phyloP scores from a whole-genome alignment of 139 green algal genomes.

The Raphidocelis subcapitata region DNA sequence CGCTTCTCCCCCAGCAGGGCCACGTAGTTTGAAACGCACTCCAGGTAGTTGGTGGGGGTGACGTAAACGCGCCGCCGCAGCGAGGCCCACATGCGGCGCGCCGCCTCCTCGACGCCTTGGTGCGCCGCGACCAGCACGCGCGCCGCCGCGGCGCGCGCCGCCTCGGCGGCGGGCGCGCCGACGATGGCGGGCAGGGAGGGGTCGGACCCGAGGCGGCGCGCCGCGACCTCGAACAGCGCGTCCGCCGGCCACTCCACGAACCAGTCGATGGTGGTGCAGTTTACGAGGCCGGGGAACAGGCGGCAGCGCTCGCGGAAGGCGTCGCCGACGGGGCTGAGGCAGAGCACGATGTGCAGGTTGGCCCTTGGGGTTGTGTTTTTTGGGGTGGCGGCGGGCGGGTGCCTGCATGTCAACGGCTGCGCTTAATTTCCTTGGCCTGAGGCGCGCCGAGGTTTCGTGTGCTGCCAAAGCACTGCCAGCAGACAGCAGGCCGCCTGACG shows the following conservation, averaged over 20 bases:
- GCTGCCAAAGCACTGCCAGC: no score
- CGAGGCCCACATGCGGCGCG: slow-evolving; percentile 44
- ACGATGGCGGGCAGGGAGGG: no score
- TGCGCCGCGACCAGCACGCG: slow-evolving; percentile 86
- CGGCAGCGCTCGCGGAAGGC: slow-evolving; percentile 81
- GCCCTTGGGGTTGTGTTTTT: slow-evolving; percentile 50
- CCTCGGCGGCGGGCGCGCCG: slow-evolving; percentile 31
- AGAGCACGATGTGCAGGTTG: slow-evolving; percentile 89
- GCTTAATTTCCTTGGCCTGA: no score
- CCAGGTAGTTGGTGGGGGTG: slow-evolving; percentile 92
- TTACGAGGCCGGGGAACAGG: slow-evolving; percentile 87
- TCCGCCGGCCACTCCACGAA: slow-evolving; percentile 86
- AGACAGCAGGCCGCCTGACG: no score
- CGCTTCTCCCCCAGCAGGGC: slow-evolving; percentile 63
- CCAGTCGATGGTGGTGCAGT: slow-evolving; percentile 75
- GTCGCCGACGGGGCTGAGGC: slow-evolving; percentile 86
- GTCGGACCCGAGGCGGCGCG: slow-evolving; percentile 69
- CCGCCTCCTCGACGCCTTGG: slow-evolving; percentile 48
- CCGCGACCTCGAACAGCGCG: slow-evolving; percentile 78
- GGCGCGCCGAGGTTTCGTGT: no score
- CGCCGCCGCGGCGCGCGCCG: slow-evolving; percentile 45
- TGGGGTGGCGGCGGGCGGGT: no score
- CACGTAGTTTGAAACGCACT: slow-evolving; percentile 86
- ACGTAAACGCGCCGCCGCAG: slow-evolving; percentile 83
- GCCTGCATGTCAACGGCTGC: neutral